Base-by-base conservation (phyloP, 306 rosid genomes). In the Cucumis cinereus region DNA sequence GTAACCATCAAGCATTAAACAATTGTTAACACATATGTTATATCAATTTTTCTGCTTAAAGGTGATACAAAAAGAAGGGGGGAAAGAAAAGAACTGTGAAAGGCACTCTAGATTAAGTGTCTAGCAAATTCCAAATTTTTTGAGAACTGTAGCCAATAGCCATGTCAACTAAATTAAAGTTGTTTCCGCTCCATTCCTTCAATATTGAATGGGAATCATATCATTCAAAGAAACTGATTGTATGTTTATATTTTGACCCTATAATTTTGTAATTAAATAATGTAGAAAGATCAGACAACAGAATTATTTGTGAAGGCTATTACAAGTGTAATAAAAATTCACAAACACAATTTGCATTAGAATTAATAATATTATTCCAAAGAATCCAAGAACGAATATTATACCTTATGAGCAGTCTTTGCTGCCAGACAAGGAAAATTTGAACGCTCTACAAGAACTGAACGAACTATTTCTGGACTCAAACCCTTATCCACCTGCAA, bases 401-500 rank as follows among this genome's bases (percentile, higher is more conserved):
- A 80, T 85, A 93, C 98, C 82, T 87, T 88, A 73, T 80, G 73
- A 77, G 96, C 97, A 64, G 98, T 87, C 80, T 86, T 90, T 47
- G 94, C 93, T 19, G 96, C 96, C 19, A 93, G 91, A 79, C 85
- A 82, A 35, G 93, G 98, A 52, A 79, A 84, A 60, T 88, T 90
- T 58, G 97, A 92, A 58, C 96, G 88, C 83, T 93, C 97, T 28
- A 80, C 79, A 61, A 90, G 97, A 63, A 91, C 74, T 11, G 98
- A 88, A 74, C 89, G 96, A 73, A 93, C 97, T 52, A 93, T 80
- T 86, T 91, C 98, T 79, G 90, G 62, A 80, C 69, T 88, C 77
- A 88, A 84, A 73, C 87, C 97, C 91, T 86, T 88, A 82, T 93
- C 97, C 72, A 93, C 89, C 98, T 93, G 87, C 85, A 78, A 78